These are phyloP conservation scores for Phytophthora palmivora DNA, from an alignment of 352 stramenopile species.

Conservation along the genomic window DNA sequence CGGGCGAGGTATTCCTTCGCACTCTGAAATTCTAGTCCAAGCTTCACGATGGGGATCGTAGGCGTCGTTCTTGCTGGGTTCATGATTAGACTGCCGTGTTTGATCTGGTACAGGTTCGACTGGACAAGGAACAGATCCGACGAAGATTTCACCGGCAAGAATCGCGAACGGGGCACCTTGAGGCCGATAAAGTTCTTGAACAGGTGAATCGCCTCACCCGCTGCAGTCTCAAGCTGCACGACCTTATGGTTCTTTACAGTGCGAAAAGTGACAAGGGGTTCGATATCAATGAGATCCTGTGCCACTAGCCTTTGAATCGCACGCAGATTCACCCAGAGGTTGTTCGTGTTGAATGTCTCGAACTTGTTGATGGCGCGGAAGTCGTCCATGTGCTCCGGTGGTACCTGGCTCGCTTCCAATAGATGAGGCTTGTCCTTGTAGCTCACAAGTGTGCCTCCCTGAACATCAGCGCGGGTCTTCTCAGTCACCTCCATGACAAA, in stretches of 20 bases:
- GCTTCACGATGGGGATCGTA: slow-evolving; percentile 94
- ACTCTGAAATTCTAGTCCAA: slow-evolving; percentile 92
- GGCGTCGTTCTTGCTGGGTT: slow-evolving; percentile 80
- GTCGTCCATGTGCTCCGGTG: slow-evolving; percentile 93
- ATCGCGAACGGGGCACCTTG: slow-evolving; percentile 96
- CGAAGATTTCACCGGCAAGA: slow-evolving; percentile 99
- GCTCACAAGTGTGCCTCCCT: slow-evolving; percentile 91
- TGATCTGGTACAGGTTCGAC: slow-evolving; percentile 94
- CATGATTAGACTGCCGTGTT: slow-evolving; percentile 92
- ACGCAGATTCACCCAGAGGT: slow-evolving; percentile 98
- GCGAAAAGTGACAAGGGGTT: slow-evolving; percentile 93
- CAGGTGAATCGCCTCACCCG: slow-evolving; percentile 98
- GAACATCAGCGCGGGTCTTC: slow-evolving; percentile 92
- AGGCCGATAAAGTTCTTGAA: slow-evolving; percentile 98
- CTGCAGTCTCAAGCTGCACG: slow-evolving; percentile 96
- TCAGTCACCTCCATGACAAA: slow-evolving; percentile 99
- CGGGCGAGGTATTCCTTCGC: slow-evolving; percentile 89
- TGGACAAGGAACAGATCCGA: slow-evolving; percentile 97
- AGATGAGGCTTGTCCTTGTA: slow-evolving; percentile 95
- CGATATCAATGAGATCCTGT: slow-evolving; percentile 98
- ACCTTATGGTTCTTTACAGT: slow-evolving; percentile 97
- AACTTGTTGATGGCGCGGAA: slow-evolving; percentile 97
- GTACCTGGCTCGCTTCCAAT: slow-evolving; percentile 97
- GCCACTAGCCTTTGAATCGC: slow-evolving; percentile 97
- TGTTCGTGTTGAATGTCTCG: slow-evolving; percentile 99